These are phyloP conservation scores for Aspergillus transmontanensis DNA, from an alignment of 2,329 filamentous ascomycete genomes.

Conservation along the genomic window DNA sequence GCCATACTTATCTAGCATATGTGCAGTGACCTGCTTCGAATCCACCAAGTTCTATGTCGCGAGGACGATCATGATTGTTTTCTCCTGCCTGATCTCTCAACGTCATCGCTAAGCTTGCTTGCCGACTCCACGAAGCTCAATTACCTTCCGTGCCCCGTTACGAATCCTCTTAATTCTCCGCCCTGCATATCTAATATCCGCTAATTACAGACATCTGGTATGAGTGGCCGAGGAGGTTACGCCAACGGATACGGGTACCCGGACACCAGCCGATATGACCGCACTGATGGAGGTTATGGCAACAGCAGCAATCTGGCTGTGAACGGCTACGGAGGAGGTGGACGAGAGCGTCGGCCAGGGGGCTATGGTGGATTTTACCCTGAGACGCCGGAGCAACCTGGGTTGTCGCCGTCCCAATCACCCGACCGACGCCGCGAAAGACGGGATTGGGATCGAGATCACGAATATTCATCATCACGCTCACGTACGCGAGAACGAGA, in stretches of 20 bases:
- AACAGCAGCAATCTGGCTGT: slow-evolving; percentile 32
- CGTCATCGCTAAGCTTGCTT: slow-evolving; percentile 14
- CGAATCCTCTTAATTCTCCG: slow-evolving; percentile 5
- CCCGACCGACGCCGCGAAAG: slow-evolving; percentile 38
- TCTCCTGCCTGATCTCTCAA: slow-evolving; percentile 16
- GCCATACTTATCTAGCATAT: not conserved
- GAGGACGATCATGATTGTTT: slow-evolving; percentile 29
- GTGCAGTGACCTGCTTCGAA: not conserved
- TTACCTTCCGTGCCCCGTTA: slow-evolving; percentile 3
- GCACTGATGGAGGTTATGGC: slow-evolving; percentile 35
- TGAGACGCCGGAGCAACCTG: slow-evolving; percentile 32
- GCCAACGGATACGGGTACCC: slow-evolving; percentile 42
- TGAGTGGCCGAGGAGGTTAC: slow-evolving; percentile 40
- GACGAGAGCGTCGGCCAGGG: slow-evolving; percentile 42
- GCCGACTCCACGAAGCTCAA: slow-evolving; percentile 8
- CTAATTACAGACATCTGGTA: slow-evolving; percentile 24
- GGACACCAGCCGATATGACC: slow-evolving; percentile 38
- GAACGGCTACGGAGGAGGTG: slow-evolving; percentile 35
- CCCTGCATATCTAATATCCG: not conserved
- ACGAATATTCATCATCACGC: slow-evolving; percentile 34
- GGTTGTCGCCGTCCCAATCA: slow-evolving; percentile 30
- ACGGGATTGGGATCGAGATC: slow-evolving; percentile 32
- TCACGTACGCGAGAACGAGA: slow-evolving; percentile 41
- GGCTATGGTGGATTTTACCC: slow-evolving; percentile 49
- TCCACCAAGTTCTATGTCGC: not conserved